A percentile compares a stretch with the other conserved stretches of the same genome.
Conservation (phyloP, 2,329 filamentous ascomycete genomes). For the Hortaea sp. region DNA sequence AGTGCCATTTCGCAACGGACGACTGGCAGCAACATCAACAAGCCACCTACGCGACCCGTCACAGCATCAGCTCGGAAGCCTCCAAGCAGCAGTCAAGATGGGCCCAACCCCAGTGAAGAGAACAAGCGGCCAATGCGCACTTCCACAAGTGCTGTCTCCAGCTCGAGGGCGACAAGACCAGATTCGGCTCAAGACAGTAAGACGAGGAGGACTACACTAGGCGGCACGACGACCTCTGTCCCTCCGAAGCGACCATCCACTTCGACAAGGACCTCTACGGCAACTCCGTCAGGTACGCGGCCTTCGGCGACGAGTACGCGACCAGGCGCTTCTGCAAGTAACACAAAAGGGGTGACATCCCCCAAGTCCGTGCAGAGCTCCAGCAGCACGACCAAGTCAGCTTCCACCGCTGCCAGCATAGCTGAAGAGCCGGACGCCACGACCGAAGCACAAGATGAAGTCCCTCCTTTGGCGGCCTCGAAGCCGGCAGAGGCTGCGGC, state of each 20-base stretch:
- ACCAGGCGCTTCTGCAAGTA: background rate
- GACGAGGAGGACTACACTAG: conserved; percentile 4
- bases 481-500: conserved; percentile 4
- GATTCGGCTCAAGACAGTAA: conserved; percentile 2
- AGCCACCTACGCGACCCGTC: conserved; percentile 9
- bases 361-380: conserved; percentile 5
- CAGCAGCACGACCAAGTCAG: conserved; percentile 8
- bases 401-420: conserved; percentile 14
- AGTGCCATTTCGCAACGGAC: conserved; percentile 10
- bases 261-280: conserved; percentile 1
- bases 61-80: conserved; percentile 7
- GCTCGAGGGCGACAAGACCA: background rate
- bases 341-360: conserved; percentile 3
- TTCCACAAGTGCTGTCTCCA: conserved; percentile 3
- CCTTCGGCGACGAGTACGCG: background rate
- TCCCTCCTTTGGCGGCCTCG: background rate
- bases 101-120: conserved; percentile 1
- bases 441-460: background rate
- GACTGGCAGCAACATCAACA: conserved; percentile 8
- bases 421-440: conserved; percentile 10
- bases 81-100: conserved; percentile 1
- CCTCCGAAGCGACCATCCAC: conserved; percentile 5
- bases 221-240: conserved; percentile 1
- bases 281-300: conserved; percentile 1
- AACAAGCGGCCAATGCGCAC: conserved; percentile 6